Evolutionary conservation across 768 basidiomycete genomes (phyloP), one percentile per base, ranked within the genome.

Genomic region (Amanita molliuscula): DNA sequence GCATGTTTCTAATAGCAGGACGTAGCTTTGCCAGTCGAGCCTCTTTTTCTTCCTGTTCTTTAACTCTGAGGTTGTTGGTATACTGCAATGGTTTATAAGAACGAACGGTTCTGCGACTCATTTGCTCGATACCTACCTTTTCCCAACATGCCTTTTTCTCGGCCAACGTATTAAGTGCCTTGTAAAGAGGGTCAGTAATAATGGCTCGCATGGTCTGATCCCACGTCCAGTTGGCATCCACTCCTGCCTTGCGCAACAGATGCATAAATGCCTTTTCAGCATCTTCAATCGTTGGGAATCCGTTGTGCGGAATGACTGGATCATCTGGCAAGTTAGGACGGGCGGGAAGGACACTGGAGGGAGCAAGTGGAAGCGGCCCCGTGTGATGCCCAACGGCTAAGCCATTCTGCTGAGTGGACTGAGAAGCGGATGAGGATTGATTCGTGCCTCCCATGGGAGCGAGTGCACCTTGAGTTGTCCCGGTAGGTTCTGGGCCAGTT

Each of bases 151-250:
- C 72, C 69, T 96, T 98, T 71, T 93, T 94, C 69, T 99, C 93
- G 13, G 91, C 91, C 43, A 97, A 75, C 40, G 87, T 91, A 62
- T 87, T 88, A 53, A 99, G 74, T 38, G 92, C 86, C 70, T 91
- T 94, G 71, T 97, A 99, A 56, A 96, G 67, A 38, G 96, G 95
- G 72, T 98, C 95, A 58, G 92, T 97, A 67, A 99, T 95, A 66
- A 96, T 92, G 59, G 90, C 87, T 62, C 94, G 79, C 89, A 98
- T 96, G 47, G 93, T 92, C 69, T 89, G 83, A 65, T 99, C 96
- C 96, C 96, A 99, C 31, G 91, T 91, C 88, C 90, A 97, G 55
- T 77, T 83, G 40, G 86, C 82, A 65, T 91, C 89, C 37, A 98
- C 87, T 28, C 89, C 89, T 41, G 88, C 85, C 67, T 90, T 91